Evolutionary conservation across 192 early-diverging fungal genomes (phyloP).

Genomic region (Linnemannia elongata): DNA sequence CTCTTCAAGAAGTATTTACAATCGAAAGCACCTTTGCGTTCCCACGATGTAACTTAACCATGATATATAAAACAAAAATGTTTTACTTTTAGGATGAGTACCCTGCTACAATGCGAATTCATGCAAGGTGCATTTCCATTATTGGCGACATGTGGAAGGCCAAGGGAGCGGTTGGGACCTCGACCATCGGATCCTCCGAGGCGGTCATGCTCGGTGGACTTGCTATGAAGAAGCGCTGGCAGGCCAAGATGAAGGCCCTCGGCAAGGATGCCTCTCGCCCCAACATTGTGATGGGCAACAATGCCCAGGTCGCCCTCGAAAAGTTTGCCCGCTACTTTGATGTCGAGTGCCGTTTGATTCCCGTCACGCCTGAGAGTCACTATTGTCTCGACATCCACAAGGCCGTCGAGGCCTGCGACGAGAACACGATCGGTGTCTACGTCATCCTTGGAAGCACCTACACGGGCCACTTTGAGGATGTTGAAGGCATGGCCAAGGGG

Average conservation of each 20-base stretch:
- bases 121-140: constrained; percentile 76
- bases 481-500: constrained; percentile 69
- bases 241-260: constrained; percentile 64
- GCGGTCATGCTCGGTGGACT: constrained; percentile 83
- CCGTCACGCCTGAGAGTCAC: constrained; percentile 62
- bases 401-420: constrained; percentile 79
- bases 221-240: constrained; percentile 87
- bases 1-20: constrained; percentile 36
- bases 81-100: constrained; percentile 68
- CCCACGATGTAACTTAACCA: constrained; percentile 67
- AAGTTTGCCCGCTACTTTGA: constrained; percentile 77
- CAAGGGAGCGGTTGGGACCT: constrained; percentile 70
- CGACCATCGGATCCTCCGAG: constrained; percentile 86
- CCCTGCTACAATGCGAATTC: constrained; percentile 73
- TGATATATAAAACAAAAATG: not conserved
- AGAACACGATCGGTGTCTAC: constrained; percentile 88
- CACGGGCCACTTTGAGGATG: constrained; percentile 90
- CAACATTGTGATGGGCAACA: constrained; percentile 83
- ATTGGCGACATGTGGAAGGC: constrained; percentile 80
- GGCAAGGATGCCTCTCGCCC: constrained; percentile 74
- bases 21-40: constrained; percentile 36
- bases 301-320: constrained; percentile 74
- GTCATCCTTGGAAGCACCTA: constrained; percentile 82
- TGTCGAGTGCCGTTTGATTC: constrained; percentile 77
- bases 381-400: constrained; percentile 73